Evolutionary conservation across 352 stramenopile species (phyloP).

Genomic region (Pythium guiyangense): DNA sequence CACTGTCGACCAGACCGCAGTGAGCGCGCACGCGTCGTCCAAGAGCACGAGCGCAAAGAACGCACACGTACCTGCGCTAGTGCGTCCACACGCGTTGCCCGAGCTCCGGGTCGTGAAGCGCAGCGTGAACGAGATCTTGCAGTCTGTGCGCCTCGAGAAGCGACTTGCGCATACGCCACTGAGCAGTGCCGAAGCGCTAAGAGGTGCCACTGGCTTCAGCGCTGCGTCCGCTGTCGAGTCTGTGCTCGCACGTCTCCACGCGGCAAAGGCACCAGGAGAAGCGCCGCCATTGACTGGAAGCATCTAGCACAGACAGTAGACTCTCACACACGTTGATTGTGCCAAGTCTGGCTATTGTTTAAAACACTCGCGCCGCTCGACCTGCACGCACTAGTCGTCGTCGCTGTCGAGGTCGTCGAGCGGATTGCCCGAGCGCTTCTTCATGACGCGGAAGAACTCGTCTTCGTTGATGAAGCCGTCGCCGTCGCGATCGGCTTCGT

Average conservation of each 20-base stretch:
- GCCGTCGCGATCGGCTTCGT: conserved; percentile 91
- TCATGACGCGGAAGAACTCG: conserved; percentile 95
- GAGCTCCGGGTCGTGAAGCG: conserved; percentile 44
- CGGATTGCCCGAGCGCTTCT: conserved; percentile 91
- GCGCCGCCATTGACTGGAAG: neutral
- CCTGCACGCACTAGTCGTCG: conserved; percentile 49
- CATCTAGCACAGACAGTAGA: neutral
- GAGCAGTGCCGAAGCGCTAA: conserved; percentile 2
- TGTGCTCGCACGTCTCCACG: conserved; percentile 28
- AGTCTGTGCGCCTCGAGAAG: conserved; percentile 43
- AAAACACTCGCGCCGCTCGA: neutral
- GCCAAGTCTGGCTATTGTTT: too few species aligned
- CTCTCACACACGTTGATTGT: too few species aligned
- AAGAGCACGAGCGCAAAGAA: neutral
- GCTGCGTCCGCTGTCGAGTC: conserved; percentile 14
- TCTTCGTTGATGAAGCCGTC: conserved; percentile 94
- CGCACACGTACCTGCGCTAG: neutral
- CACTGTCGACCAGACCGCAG: conserved; percentile 15
- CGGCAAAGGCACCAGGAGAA: neutral
- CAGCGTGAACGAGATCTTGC: conserved; percentile 70
- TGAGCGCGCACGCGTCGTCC: neutral
- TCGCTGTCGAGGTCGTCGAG: conserved; percentile 90
- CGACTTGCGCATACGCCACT: conserved; percentile 23
- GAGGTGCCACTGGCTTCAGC: conserved; percentile 10
- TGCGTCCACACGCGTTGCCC: conserved; percentile 2